Evolutionary conservation across 2,329 filamentous ascomycete species (phyloP).

Genomic region (Hyphodiscus sp.): DNA sequence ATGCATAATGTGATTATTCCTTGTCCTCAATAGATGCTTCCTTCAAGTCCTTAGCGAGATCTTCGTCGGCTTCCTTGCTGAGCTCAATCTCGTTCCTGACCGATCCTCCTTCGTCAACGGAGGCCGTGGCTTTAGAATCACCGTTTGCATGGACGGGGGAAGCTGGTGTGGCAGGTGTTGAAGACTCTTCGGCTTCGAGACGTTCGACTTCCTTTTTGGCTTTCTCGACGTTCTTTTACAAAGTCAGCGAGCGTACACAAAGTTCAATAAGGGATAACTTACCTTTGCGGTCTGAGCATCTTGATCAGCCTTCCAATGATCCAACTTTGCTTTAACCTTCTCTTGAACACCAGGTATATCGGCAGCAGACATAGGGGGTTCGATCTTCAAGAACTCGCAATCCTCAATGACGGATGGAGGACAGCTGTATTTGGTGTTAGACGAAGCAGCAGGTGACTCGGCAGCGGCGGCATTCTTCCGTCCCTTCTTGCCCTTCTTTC

Average conservation of each 20-base stretch:
- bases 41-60: slow-evolving; percentile 54
- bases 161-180: slow-evolving; percentile 39
- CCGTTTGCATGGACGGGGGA: slow-evolving; percentile 46
- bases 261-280: slow-evolving; percentile 35
- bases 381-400: slow-evolving; percentile 74
- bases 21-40: slow-evolving; percentile 54
- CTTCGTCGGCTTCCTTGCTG: slow-evolving; percentile 47
- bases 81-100: slow-evolving; percentile 24
- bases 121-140: slow-evolving; percentile 36
- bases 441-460: slow-evolving; percentile 37
- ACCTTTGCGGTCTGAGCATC: slow-evolving; percentile 84
- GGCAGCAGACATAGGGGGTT: slow-evolving; percentile 78
- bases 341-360: slow-evolving; percentile 76
- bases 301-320: slow-evolving; percentile 88
- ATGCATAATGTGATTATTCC: slow-evolving; percentile 18
- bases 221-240: slow-evolving; percentile 82
- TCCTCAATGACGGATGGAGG: slow-evolving; percentile 90
- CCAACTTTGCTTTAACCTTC: slow-evolving; percentile 88
- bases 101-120: slow-evolving; percentile 24
- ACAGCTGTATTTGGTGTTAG: slow-evolving; percentile 66
- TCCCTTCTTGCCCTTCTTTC: slow-evolving; percentile 84
- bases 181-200: slow-evolving; percentile 64
- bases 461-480: slow-evolving; percentile 58
- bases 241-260: slow-evolving; percentile 26
- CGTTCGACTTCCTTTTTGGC: slow-evolving; percentile 92